phyloP scores from a whole-genome alignment of 1,139 yeast species.

The Pichia sp. region DNA sequence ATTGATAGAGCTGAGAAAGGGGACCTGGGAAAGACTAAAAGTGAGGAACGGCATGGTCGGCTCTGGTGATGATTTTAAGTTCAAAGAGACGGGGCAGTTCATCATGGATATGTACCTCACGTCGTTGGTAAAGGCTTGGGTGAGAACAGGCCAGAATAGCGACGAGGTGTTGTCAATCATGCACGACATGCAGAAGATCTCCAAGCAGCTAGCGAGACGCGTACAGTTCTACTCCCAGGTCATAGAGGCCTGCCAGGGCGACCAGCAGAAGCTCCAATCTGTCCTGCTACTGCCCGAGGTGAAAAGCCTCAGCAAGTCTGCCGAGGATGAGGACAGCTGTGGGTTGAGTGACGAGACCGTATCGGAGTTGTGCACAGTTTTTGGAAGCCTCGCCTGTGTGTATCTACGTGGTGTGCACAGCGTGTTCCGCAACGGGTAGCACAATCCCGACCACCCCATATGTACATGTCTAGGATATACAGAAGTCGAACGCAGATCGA shows the following conservation, averaged over 20 bases:
- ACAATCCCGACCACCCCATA: not conserved
- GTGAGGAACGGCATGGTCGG: not conserved
- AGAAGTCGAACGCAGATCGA: not conserved
- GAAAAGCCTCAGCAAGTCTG: not conserved
- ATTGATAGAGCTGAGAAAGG: constrained; percentile 1
- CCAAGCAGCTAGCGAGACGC: not conserved
- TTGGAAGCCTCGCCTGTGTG: constrained; percentile 11
- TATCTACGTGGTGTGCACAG: constrained; percentile 11
- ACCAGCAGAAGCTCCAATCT: not conserved
- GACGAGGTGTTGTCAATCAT: not conserved
- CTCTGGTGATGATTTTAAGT: not conserved
- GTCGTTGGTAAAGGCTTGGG: constrained; percentile 9
- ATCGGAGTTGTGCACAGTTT: constrained; percentile 3
- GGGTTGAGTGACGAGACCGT: constrained; percentile 6
- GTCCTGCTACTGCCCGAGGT: not conserved
- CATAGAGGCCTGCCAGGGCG: not conserved
- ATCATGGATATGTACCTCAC: constrained; percentile 11
- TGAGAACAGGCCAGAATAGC: not conserved
- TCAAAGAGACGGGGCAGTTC: constrained; percentile 4
- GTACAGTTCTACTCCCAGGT: constrained; percentile 1
- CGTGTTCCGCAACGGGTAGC: constrained; percentile 9
- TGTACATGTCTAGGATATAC: not conserved
- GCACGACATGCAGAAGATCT: not conserved
- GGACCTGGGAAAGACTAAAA: not conserved
- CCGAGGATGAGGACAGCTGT: not conserved